Percentiles rank a stretch among this genome's conserved stretches.
These are phyloP conservation scores for Pneumocystis sp. DNA, from an alignment of 1,139 yeast genomes.

Conservation along the genomic window DNA sequence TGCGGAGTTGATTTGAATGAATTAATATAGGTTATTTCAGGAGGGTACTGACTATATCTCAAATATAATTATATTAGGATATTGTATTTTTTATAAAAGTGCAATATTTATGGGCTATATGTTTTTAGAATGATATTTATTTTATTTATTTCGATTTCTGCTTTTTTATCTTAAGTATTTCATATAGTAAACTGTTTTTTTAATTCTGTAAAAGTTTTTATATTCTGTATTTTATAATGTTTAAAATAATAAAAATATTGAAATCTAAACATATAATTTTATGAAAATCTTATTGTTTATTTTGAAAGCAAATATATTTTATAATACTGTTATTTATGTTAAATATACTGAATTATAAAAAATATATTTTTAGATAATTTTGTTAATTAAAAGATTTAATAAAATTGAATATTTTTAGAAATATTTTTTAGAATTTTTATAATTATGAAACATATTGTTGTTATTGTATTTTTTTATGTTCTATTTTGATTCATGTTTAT, in stretches of 20 bases:
- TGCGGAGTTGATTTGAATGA: neutral
- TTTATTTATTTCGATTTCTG: neutral
- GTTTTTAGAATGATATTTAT: neutral
- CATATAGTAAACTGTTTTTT: neutral
- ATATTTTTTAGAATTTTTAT: too few species aligned
- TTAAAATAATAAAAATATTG: neutral
- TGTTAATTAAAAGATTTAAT: too few species aligned
- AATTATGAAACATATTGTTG: too few species aligned
- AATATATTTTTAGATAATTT: too few species aligned
- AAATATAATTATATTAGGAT: neutral
- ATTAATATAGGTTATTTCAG: neutral
- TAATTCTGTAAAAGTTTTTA: neutral
- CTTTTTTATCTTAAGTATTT: neutral
- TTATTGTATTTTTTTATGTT: neutral
- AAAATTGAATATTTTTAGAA: too few species aligned
- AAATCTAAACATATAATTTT: neutral
- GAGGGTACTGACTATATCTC: neutral
- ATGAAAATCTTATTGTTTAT: neutral
- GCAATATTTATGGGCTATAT: neutral
- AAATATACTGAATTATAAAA: too few species aligned
- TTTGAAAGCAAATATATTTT: too few species aligned
- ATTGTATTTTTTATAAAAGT: neutral
- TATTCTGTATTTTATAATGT: neutral
- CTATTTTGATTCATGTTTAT: neutral
- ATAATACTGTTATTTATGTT: too few species aligned